Percentiles rank a stretch among this genome's conserved stretches.
Evolutionary conservation across 352 stramenopile genomes (phyloP).

Genomic region (Pythium volutum): DNA sequence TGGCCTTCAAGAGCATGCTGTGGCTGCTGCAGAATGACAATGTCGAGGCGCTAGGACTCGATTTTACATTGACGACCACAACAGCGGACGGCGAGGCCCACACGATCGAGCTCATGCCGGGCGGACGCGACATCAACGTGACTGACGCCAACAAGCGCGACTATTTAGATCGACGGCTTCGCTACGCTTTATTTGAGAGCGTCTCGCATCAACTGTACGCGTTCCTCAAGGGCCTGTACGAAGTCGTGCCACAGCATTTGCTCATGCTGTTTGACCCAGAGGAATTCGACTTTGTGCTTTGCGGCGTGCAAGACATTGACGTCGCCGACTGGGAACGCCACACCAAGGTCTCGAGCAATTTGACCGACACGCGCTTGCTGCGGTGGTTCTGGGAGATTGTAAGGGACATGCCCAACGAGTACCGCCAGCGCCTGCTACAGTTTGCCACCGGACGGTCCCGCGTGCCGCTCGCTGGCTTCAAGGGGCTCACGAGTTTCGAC

Average conservation of each 20-base stretch:
- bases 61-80: slow-evolving; percentile 38
- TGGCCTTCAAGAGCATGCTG: slow-evolving; percentile 43
- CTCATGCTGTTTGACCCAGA: slow-evolving; percentile 97
- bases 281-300: slow-evolving; percentile 96
- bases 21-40: slow-evolving; percentile 51
- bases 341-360: slow-evolving; percentile 57
- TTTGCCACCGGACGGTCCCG: slow-evolving; percentile 79
- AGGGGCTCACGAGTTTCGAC: slow-evolving; percentile 78
- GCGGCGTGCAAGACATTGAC: slow-evolving; percentile 93
- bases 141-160: slow-evolving; percentile 94
- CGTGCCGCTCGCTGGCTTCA: slow-evolving; percentile 74
- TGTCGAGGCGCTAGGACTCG: slow-evolving; percentile 37
- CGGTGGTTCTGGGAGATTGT: slow-evolving; percentile 98
- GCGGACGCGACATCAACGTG: slow-evolving; percentile 59
- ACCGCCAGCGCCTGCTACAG: slow-evolving; percentile 67
- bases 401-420: slow-evolving; percentile 80
- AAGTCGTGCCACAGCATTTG: slow-evolving; percentile 94
- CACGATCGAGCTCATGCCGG: slow-evolving; percentile 21
- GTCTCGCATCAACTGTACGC: slow-evolving; percentile 52
- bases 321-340: slow-evolving; percentile 94
- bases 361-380: slow-evolving; percentile 33
- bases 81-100: neutral
- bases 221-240: slow-evolving; percentile 93
- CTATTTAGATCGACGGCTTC: slow-evolving; percentile 89
- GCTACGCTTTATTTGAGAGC: slow-evolving; percentile 56